Evolutionary conservation across 2,329 filamentous ascomycete species (phyloP).

Genomic region (Phoma sp.): DNA sequence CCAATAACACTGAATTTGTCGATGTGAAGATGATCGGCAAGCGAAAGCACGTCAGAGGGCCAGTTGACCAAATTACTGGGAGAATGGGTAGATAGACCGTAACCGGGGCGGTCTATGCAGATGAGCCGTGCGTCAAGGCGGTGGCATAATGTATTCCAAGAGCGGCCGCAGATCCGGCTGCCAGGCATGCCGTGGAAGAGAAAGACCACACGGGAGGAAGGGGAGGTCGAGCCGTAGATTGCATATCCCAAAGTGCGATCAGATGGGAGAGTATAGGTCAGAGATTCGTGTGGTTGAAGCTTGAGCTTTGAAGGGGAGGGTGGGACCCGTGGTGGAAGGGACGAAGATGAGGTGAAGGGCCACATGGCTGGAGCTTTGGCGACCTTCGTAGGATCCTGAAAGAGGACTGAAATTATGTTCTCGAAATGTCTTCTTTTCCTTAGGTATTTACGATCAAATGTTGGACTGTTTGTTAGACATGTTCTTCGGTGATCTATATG

Average conservation of each 20-base stretch:
- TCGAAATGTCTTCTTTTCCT: no score
- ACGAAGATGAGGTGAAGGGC: background rate
- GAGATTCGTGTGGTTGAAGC: background rate
- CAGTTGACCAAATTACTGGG: background rate
- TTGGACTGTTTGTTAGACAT: no score
- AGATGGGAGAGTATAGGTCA: background rate
- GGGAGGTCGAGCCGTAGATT: background rate
- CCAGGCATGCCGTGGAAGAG: background rate
- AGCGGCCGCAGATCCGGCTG: background rate
- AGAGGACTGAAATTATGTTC: background rate
- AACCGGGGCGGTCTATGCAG: background rate
- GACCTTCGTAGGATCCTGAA: no score
- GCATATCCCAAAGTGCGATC: background rate
- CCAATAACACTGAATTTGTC: background rate
- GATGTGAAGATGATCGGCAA: background rate
- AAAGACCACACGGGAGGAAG: background rate
- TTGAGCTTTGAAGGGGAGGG: background rate
- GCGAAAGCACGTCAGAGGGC: background rate
- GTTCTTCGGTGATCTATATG: background rate
- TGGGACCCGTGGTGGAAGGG: background rate
- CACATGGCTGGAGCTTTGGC: background rate
- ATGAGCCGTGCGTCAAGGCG: background rate
- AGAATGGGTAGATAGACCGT: background rate
- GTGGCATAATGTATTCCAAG: background rate
- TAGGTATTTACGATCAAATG: no score